Conservation (phyloP, 306 rosid genomes). For the Astragalus glycyphyllos region DNA sequence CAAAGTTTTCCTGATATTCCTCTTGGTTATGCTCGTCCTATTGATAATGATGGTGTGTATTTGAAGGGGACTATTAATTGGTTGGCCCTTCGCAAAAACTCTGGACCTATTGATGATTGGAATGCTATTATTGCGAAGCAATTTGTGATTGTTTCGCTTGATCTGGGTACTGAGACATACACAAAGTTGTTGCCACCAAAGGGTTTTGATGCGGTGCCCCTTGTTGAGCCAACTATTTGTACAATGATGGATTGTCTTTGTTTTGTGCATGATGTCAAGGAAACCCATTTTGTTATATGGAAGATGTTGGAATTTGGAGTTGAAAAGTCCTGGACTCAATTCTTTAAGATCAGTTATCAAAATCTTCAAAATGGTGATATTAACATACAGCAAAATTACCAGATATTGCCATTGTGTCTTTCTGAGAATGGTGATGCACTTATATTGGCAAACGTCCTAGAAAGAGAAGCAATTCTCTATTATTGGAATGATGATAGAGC, state of each 20-base stretch:
- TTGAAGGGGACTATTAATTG: background rate
- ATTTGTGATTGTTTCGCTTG: background rate
- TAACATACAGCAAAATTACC: background rate
- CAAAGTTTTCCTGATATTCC: background rate
- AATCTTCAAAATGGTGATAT: background rate
- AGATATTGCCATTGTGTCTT: background rate
- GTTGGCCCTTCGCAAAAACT: conserved; percentile 1
- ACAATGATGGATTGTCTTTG: background rate
- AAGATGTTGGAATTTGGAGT: background rate
- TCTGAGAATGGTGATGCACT: background rate
- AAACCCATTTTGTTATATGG: background rate
- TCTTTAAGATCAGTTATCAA: background rate
- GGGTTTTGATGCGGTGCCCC: background rate
- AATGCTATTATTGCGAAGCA: background rate
- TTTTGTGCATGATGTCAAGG: background rate
- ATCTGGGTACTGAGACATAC: background rate
- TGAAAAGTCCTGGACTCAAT: conserved; percentile 14
- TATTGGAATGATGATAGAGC: background rate
- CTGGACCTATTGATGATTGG: background rate
- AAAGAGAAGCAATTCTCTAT: conserved; percentile 2
- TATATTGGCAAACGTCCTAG: background rate
- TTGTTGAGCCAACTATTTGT: background rate
- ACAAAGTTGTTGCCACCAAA: background rate
- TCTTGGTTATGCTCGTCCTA: background rate
- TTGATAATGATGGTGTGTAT: background rate